Evolutionary conservation across 495 filamentous ascomycete genomes (phyloP).

Genomic region (Platismatia glauca): DNA sequence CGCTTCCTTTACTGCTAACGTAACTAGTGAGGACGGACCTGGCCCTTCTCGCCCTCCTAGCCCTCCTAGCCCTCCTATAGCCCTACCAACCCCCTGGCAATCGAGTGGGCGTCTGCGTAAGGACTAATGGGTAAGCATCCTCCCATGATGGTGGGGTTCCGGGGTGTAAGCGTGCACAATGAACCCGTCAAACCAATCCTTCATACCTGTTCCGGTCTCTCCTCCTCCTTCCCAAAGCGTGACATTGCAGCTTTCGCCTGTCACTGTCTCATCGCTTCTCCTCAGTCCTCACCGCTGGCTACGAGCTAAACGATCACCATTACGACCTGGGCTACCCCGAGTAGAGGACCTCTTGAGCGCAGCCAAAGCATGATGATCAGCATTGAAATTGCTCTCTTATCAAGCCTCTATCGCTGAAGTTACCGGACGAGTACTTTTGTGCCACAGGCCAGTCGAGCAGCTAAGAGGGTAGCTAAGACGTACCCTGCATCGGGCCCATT

Average conservation of each 20-base stretch:
- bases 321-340: no score
- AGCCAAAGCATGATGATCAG: slow-evolving; percentile 1
- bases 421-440: background rate
- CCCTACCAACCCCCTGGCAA: background rate
- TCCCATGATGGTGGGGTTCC: slow-evolving; percentile 11
- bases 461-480: background rate
- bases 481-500: slow-evolving; percentile 2
- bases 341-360: background rate
- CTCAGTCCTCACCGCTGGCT: background rate
- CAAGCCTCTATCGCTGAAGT: slow-evolving; percentile 9
- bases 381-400: slow-evolving; percentile 3
- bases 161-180: background rate
- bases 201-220: slow-evolving; percentile 1
- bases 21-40: background rate
- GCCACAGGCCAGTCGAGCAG: background rate
- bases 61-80: background rate
- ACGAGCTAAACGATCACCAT: no score
- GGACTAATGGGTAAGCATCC: background rate
- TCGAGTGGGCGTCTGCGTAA: background rate
- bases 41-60: background rate
- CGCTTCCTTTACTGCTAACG: slow-evolving; percentile 1
- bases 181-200: no score
- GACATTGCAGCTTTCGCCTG: background rate
- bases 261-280: background rate
- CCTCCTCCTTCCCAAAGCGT: slow-evolving; percentile 9